Evolutionary conservation across 441 rosid genomes (phyloP).

Genomic region (Bocquillonia castaneifolia): DNA sequence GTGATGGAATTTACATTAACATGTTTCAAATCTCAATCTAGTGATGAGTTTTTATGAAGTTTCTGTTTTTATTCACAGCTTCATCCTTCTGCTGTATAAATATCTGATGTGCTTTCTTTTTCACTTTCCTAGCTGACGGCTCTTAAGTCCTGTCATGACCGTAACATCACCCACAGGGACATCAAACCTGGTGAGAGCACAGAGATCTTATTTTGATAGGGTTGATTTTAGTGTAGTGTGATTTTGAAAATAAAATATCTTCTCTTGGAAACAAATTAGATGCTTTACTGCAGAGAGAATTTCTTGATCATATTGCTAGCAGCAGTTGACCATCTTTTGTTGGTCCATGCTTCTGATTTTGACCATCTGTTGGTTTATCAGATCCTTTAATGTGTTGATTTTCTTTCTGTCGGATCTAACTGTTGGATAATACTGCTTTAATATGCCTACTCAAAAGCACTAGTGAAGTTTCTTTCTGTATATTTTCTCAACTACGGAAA

Average conservation of each 20-base stretch:
- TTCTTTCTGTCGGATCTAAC: background rate
- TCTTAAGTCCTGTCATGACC: slow-evolving; percentile 89
- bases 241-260: background rate
- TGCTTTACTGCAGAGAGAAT: background rate
- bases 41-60: background rate
- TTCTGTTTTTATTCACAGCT: background rate
- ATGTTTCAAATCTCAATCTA: slow-evolving; percentile 12
- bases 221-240: slow-evolving; percentile 14
- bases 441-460: background rate
- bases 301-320: background rate
- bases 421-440: background rate
- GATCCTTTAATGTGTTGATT: background rate
- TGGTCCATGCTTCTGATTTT: slow-evolving; percentile 8
- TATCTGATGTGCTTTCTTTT: slow-evolving; percentile 16
- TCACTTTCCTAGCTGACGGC: slow-evolving; percentile 62
- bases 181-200: slow-evolving; percentile 83
- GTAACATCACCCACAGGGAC: slow-evolving; percentile 95
- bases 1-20: background rate
- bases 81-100: background rate
- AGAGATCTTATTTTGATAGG: slow-evolving; percentile 1
- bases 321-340: background rate
- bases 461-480: background rate
- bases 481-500: no score
- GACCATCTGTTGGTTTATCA: background rate
- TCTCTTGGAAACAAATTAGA: background rate